phyloP scores from a whole-genome alignment of 768 basidiomycete genomes.

The Leccinum rimulosum region DNA sequence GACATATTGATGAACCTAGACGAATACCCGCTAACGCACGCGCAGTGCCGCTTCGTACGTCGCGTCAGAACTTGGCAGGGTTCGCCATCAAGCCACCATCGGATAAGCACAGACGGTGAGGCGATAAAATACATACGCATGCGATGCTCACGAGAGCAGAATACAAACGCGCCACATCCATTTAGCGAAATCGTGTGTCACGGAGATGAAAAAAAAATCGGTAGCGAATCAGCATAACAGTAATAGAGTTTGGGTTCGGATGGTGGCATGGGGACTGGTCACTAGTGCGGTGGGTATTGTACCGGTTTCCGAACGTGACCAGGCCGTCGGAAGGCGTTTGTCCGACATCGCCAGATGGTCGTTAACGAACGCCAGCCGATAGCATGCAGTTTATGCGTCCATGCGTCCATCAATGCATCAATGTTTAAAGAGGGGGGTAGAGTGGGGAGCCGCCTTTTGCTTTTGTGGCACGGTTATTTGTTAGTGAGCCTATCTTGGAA shows the following conservation, averaged over 20 bases:
- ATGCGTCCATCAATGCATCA: not conserved
- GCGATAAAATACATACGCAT: not conserved
- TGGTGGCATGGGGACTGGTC: not conserved
- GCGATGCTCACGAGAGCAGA: not conserved
- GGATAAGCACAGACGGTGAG: not conserved
- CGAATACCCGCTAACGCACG: not conserved
- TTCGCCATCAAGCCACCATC: not conserved
- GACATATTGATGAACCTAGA: not conserved
- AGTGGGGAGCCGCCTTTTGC: not conserved
- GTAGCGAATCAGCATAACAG: not conserved
- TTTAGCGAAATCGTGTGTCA: not conserved
- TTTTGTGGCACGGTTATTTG: not conserved
- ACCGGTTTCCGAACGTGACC: not conserved
- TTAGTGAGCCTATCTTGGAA: not conserved
- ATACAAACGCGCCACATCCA: not conserved
- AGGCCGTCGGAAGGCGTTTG: not conserved
- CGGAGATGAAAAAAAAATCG: not conserved
- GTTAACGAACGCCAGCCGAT: constrained; percentile 3
- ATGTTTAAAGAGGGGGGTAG: constrained; percentile 4
- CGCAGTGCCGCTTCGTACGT: not conserved
- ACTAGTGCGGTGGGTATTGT: not conserved
- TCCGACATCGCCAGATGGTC: not conserved
- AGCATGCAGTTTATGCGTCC: not conserved
- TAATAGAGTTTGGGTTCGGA: not conserved
- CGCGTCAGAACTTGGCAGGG: not conserved